These are phyloP conservation scores for Suillus occidentalis DNA, from an alignment of 768 basidiomycete species.

Conservation along the genomic window DNA sequence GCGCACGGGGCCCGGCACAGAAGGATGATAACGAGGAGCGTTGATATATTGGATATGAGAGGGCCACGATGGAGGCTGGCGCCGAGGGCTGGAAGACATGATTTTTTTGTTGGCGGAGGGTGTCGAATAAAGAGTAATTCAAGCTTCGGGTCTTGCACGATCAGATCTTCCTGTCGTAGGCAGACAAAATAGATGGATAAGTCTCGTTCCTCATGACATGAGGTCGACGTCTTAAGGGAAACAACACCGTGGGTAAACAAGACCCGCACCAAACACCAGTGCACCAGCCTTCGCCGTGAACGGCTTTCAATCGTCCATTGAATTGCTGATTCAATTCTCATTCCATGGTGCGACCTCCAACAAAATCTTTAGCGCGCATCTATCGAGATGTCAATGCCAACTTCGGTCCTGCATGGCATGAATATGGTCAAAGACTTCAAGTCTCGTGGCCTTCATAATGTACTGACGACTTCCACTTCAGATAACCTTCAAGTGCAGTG, in stretches of 20 bases:
- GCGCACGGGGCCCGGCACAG: conserved; percentile 47
- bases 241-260: conserved; percentile 31
- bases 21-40: conserved; percentile 53
- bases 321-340: conserved; percentile 10
- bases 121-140: not conserved
- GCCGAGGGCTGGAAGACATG: conserved; percentile 12
- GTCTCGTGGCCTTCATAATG: not conserved
- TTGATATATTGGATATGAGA: conserved; percentile 53
- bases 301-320: conserved; percentile 10
- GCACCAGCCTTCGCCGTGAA: conserved; percentile 10
- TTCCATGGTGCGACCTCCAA: conserved; percentile 68
- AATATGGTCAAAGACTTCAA: conserved; percentile 69
- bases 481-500: conserved; percentile 97
- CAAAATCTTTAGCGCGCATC: conserved; percentile 81
- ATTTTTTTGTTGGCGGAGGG: not conserved
- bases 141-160: not conserved
- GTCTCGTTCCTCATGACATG: not conserved
- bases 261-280: not conserved
- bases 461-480: conserved; percentile 34
- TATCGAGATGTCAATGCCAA: conserved; percentile 88
- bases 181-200: not conserved
- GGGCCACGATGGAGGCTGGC: conserved; percentile 51
- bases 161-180: not conserved
- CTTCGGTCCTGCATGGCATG: conserved; percentile 89
- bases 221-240: not conserved